A percentile compares a stretch with the other conserved stretches of the same genome.
These are phyloP conservation scores for Tuctoria greenei DNA, from an alignment of 176 grass and related monocot genomes.

Conservation along the genomic window DNA sequence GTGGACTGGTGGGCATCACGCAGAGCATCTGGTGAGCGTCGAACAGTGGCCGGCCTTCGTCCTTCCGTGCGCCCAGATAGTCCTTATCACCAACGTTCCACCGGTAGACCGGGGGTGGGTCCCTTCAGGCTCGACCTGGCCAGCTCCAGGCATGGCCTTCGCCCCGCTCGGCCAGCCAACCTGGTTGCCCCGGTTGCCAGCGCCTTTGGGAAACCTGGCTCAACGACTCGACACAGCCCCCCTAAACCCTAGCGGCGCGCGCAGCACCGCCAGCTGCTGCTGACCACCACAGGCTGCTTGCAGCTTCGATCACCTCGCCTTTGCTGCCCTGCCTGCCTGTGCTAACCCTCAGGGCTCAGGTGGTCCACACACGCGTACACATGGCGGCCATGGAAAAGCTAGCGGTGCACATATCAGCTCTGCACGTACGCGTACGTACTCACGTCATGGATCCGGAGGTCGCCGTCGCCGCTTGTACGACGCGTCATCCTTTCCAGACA, in stretches of 20 bases:
- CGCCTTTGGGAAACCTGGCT: not conserved
- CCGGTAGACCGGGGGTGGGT: not conserved
- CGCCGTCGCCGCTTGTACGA: not conserved
- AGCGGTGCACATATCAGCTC: not conserved
- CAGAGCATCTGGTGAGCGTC: not conserved
- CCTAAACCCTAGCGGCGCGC: not conserved
- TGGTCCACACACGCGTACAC: not conserved
- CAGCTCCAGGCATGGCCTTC: too few species aligned
- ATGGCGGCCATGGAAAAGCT: not conserved
- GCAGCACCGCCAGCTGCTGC: not conserved
- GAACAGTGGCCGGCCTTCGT: not conserved
- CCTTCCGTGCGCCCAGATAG: constrained; percentile 33
- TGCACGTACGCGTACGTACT: not conserved
- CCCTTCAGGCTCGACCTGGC: not conserved
- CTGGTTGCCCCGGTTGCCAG: constrained; percentile 38
- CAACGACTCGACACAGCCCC: too few species aligned
- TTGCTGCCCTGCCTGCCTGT: too few species aligned
- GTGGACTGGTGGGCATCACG: too few species aligned
- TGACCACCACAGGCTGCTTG: not conserved
- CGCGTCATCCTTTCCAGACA: too few species aligned
- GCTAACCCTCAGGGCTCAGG: not conserved
- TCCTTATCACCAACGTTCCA: constrained; percentile 23
- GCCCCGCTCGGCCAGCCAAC: not conserved
- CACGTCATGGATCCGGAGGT: constrained; percentile 4
- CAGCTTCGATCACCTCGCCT: not conserved